A percentile compares a stretch with the other conserved stretches of the same genome.
phyloP scores from a whole-genome alignment of 2,329 filamentous ascomycete species.

The Hymenoscyphus fructigenus region DNA sequence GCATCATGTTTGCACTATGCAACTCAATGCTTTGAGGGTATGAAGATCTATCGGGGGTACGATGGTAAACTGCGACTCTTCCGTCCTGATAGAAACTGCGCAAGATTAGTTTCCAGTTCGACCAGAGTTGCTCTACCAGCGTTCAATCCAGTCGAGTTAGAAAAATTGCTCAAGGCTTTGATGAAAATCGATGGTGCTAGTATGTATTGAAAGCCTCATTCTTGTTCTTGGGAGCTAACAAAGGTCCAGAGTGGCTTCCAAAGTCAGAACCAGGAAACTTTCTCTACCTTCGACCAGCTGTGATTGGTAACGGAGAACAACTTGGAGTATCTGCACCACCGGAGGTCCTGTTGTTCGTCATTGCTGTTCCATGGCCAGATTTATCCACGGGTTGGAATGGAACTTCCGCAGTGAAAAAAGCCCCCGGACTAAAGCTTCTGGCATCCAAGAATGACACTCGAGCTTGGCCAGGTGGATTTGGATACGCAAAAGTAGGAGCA shows the following conservation, averaged over 20 bases:
- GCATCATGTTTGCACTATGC: constrained; percentile 21
- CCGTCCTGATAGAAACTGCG: constrained; percentile 56
- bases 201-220: constrained; percentile 15
- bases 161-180: constrained; percentile 70
- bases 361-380: constrained; percentile 58
- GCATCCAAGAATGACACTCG: constrained; percentile 80
- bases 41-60: constrained; percentile 76
- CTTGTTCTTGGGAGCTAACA: not conserved
- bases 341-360: constrained; percentile 83
- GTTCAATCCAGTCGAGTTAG: constrained; percentile 70
- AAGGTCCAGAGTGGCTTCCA: constrained; percentile 67
- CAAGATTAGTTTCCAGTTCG: constrained; percentile 50
- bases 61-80: constrained; percentile 64
- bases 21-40: constrained; percentile 31
- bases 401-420: constrained; percentile 37
- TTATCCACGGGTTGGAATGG: constrained; percentile 22
- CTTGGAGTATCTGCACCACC: constrained; percentile 77
- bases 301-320: constrained; percentile 79
- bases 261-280: constrained; percentile 65
- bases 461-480: constrained; percentile 91
- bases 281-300: constrained; percentile 81
- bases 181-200: constrained; percentile 66
- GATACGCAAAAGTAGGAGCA: constrained; percentile 87
- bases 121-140: constrained; percentile 70
- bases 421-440: constrained; percentile 66